Evolutionary conservation across 2,329 filamentous ascomycete species (phyloP), one percentile per base, ranked within the genome.

Genomic region (Claviceps sp.): DNA sequence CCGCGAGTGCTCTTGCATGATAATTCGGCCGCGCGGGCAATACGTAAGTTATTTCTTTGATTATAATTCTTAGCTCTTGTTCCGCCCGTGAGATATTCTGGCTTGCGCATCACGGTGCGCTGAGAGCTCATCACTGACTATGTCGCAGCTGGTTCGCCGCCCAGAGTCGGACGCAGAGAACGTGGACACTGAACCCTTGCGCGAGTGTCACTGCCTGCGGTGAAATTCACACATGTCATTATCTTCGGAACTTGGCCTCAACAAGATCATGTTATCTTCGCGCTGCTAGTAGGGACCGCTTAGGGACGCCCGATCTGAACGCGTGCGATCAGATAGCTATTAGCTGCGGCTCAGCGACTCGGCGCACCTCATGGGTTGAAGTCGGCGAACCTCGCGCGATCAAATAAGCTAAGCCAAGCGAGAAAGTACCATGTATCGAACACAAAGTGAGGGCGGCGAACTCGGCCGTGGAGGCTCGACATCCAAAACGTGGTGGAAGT

Each of bases 371-470:
- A 18, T 45, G 43, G 16, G 4, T 26, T 11, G 43, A 30, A 45
- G 5, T 18, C 3, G 24, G 43, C 14, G 7, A 22, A n/a, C 2
- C 13, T 34, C 16, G 24, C 26, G 24, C 24, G 7, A 45, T 26
- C 7, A n/a, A 45, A n/a, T n/a, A 30, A 45, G 14, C 24, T 5
- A 45, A 45, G 4, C 7, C 3, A 24, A 14, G 13, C 4, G 7
- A 22, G 22, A 22, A 38, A 37, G 34, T 22, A 14, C 1, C 34
- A 47, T 66, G 50, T 59, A 64, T n/a, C 62, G 62, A 52, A 61
- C 59, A 47, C 58, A 58, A 5, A 63, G 61, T 53, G 64, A 66
- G 40, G 61, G 56, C 40, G 58, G 52, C 38, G 53, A 57, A 13
- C 56, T 56, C 44, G 45, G 50, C 41, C 44, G 55, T 37, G 14